Evolutionary conservation across 306 rosid species (phyloP), one percentile per base, ranked within the genome.

Genomic region (Mimosa pudica): DNA sequence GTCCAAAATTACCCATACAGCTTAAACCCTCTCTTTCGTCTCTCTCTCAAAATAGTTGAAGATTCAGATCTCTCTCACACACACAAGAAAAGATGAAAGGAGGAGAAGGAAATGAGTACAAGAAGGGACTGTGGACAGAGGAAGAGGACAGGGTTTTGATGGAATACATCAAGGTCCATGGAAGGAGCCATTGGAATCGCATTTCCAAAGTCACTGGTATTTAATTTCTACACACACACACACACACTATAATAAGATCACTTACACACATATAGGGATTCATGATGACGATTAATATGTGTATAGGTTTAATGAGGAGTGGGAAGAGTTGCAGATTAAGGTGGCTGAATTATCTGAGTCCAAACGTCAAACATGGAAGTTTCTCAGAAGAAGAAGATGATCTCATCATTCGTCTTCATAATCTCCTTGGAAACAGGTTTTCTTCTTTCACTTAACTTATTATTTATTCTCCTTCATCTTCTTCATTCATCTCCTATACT

Each of bases 71-170:
- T 24, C 45, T 16, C 79, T 75, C 71, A 38, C 58, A 30, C 13
- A 30, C 20, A 24, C 67, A 42, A n/a, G 14, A 5, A 8, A 76
- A 8, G 76, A 76, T 68, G 84, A 70, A 80, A 41, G 73, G 13
- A 7, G 54, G 6, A 17, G 54, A 8, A 8, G 10, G 42, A 52
- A 38, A 66, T 4, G 73, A 61, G 85, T 41, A 77, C 48, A 84
- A 73, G 82, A 84, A 66, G 71, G 85, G 85, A 62, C 77, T 81
- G 16, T 84, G 87, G 87, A 77, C 84, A 17, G 76, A 67, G 74
- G 85, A 84, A 79, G 87, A 84, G 60, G 87, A 84, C 76, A 57
- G 45, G 80, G 73, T 77, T 77, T 79, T 84, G 77, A 65, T 77
- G 33, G 80, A 84, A 51, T 75, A 77, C 82, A 45, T 81, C 5